Conservation (phyloP, 2,329 filamentous ascomycete genomes). For the Clarireedia paspali region DNA sequence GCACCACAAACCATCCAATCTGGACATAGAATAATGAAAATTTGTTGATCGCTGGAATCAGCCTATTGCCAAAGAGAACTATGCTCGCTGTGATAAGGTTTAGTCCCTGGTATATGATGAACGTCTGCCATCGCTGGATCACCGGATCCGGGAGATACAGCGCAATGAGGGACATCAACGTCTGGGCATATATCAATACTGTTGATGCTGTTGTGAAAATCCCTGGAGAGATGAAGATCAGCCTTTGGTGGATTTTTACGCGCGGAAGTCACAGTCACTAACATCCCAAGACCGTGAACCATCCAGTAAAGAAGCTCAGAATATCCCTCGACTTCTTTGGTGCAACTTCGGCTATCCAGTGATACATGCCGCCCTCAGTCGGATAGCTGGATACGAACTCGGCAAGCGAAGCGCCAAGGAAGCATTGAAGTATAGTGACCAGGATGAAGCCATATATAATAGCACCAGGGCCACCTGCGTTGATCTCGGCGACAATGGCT, state of each 20-base stretch:
- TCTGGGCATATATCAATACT: conserved; percentile 33
- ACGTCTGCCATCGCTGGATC: conserved; percentile 40
- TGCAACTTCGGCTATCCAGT: conserved; percentile 40
- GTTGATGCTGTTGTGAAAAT: conserved; percentile 35
- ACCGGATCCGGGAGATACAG: conserved; percentile 37
- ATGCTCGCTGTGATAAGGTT: conserved; percentile 36
- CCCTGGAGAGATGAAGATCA: conserved; percentile 12
- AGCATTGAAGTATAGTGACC: conserved; percentile 20
- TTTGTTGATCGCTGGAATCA: conserved; percentile 42
- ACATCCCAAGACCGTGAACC: conserved; percentile 41
- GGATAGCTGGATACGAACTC: conserved; percentile 17
- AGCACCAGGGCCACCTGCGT: too few species aligned
- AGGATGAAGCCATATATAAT: neutral
- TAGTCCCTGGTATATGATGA: conserved; percentile 36
- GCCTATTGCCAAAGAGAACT: conserved; percentile 42
- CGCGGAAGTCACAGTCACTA: too few species aligned
- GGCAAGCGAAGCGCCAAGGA: conserved; percentile 41
- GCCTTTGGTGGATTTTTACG: too few species aligned
- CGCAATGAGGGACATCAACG: conserved; percentile 36
- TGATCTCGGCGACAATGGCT: too few species aligned
- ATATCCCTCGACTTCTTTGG: conserved; percentile 34
- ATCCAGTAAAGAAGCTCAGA: conserved; percentile 40
- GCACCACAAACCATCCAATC: conserved; percentile 37
- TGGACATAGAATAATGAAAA: conserved; percentile 46
- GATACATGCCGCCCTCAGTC: conserved; percentile 33